Evolutionary conservation across 768 basidiomycete genomes (phyloP), one percentile per base, ranked within the genome.

Genomic region (Amanita inopinata): DNA sequence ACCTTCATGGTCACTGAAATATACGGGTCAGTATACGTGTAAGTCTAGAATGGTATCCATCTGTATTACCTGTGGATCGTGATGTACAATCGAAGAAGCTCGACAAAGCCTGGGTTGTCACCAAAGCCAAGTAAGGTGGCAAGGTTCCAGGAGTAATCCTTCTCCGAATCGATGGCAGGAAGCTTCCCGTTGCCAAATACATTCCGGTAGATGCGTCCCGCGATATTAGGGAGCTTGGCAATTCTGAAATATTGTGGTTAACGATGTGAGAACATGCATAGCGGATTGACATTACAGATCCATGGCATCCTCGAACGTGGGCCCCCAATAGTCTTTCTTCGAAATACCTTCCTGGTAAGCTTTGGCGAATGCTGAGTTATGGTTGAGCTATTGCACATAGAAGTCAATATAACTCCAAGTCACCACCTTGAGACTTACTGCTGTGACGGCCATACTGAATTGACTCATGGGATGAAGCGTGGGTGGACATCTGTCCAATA

Each of bases 401-500:
- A 40, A 19, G 15, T 31, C 30, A 37, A 49, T 47, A 34, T 37
- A 22, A 0, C 38, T 12, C 25, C 36, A 9, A 23, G 10, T 64
- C 11, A 11, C 12, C 31, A 18, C 8, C 10, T n/a, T 12, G 19
- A 24, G 7, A 37, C 76, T 33, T 58, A 86, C 84, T 22, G 94
- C 92, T 51, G 93, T 97, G 53, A 94, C 89, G 46, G 93, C 93
- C 58, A 96, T 69, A 60, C 84, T 85, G 69, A 98, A 96, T 67
- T 98, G 94, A 63, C 86, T 91, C 94, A 98, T 98, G 50, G 94
- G 94, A 63, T 98, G 94, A 33, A 98, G 76, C 11, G 91, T 93
- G 38, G 85, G 81, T 14, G 87, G 87, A 65, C 87, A 90, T 61
- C 91, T 67, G 69, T 98, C 94, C 39, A 98, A 76, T 53, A 96